phyloP scores from a whole-genome alignment of 768 basidiomycete genomes.

The Rhodosporidiobolus sp. region DNA sequence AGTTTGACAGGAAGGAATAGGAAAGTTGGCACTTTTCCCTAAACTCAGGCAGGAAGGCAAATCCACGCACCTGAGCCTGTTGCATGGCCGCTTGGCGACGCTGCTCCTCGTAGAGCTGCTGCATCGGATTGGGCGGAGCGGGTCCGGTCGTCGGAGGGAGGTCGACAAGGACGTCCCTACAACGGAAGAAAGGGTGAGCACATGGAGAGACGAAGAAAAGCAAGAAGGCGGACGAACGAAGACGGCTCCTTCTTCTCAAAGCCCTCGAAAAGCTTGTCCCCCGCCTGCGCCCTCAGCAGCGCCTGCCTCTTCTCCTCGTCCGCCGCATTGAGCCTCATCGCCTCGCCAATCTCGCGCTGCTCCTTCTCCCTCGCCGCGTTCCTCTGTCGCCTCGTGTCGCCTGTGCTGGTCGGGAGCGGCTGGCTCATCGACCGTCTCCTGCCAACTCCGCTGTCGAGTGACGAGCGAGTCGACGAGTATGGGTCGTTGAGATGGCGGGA shows the following conservation, averaged over 20 bases:
- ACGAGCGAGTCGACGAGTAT: constrained; percentile 47
- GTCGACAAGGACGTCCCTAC: constrained; percentile 6
- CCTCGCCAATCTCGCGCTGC: constrained; percentile 1
- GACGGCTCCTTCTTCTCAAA: neutral
- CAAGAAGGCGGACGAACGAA: neutral
- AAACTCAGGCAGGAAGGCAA: no score
- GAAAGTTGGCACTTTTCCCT: no score
- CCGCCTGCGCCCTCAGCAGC: constrained; percentile 69
- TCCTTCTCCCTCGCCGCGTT: constrained; percentile 44
- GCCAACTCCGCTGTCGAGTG: neutral
- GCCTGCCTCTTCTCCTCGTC: constrained; percentile 74
- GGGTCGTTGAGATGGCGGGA: constrained; percentile 52
- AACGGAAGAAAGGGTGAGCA: no score
- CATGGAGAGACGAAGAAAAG: no score
- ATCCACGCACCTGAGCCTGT: neutral
- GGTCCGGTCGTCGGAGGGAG: neutral
- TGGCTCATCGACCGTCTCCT: neutral
- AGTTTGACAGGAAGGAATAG: neutral
- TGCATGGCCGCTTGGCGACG: neutral
- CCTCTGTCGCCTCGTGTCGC: constrained; percentile 30
- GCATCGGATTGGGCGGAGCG: neutral
- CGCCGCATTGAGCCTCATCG: constrained; percentile 51
- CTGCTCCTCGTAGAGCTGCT: constrained; percentile 4
- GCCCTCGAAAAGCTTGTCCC: constrained; percentile 79
- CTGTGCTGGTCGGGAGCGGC: neutral